Evolutionary conservation across 495 filamentous ascomycete species (phyloP).

Genomic region (Elasticomyces elasticus): DNA sequence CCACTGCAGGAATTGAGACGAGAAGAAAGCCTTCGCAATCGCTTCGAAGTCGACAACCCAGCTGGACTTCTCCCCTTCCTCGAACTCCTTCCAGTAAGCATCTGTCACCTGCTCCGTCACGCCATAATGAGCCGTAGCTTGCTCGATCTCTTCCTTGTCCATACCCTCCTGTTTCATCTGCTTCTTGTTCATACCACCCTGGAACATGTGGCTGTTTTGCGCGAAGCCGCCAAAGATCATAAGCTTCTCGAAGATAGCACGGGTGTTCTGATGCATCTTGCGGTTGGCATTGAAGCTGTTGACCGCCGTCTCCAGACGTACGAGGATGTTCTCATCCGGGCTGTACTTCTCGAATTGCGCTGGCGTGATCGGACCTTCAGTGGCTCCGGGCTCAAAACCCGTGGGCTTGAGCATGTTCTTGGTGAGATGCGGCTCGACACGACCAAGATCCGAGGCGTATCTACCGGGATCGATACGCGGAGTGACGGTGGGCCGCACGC

Average conservation of each 20-base stretch:
- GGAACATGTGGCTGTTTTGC: constrained; percentile 54
- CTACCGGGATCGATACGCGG: not conserved
- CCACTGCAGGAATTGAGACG: constrained; percentile 38
- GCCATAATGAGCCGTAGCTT: constrained; percentile 34
- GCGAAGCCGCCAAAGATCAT: constrained; percentile 77
- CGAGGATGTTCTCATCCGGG: constrained; percentile 23
- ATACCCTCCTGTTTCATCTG: constrained; percentile 49
- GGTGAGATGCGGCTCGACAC: constrained; percentile 15
- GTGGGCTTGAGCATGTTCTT: constrained; percentile 27
- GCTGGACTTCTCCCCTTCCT: constrained; percentile 35
- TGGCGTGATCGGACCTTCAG: constrained; percentile 67
- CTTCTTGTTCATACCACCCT: constrained; percentile 43
- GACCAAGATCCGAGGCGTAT: not conserved
- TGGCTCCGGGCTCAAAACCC: constrained; percentile 55
- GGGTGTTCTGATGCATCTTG: constrained; percentile 53
- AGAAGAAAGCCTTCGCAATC: constrained; percentile 65
- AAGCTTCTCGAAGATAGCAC: constrained; percentile 65
- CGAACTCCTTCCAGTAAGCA: constrained; percentile 6
- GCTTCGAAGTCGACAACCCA: constrained; percentile 74
- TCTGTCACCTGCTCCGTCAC: constrained; percentile 9
- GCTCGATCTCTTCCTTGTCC: constrained; percentile 45
- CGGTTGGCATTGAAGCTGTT: constrained; percentile 68
- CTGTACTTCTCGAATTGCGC: constrained; percentile 41
- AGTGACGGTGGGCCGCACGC: not conserved
- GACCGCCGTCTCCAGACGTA: constrained; percentile 75